These are phyloP conservation scores for Zasmidium citrigriseum DNA, from an alignment of 2,329 filamentous ascomycete genomes.

Conservation along the genomic window DNA sequence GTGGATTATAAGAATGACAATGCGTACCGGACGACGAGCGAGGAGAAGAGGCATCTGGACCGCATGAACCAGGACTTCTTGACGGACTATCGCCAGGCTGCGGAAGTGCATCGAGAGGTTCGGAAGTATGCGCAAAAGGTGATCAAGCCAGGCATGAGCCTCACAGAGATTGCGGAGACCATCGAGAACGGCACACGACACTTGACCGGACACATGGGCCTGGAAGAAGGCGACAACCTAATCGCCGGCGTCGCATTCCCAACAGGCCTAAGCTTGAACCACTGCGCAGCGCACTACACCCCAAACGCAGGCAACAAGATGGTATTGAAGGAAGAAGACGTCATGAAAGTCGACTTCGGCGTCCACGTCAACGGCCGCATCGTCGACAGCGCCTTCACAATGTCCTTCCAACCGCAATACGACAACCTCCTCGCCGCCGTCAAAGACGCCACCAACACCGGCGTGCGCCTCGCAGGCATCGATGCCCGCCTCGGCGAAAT, in stretches of 20 bases:
- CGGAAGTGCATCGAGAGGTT: slow-evolving; percentile 58
- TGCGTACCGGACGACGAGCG: slow-evolving; percentile 47
- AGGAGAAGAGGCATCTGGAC: slow-evolving; percentile 49
- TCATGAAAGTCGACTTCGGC: slow-evolving; percentile 81
- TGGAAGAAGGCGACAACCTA: slow-evolving; percentile 54
- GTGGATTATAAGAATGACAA: slow-evolving; percentile 49
- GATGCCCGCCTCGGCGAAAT: slow-evolving; percentile 58
- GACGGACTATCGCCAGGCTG: slow-evolving; percentile 57
- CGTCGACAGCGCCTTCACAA: slow-evolving; percentile 78
- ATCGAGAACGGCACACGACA: slow-evolving; percentile 58
- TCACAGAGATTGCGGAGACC: slow-evolving; percentile 53
- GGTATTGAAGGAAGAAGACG: slow-evolving; percentile 71
- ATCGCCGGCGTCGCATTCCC: slow-evolving; percentile 58
- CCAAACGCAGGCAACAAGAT: slow-evolving; percentile 65
- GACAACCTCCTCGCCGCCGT: slow-evolving; percentile 74
- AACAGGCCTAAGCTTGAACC: slow-evolving; percentile 56
- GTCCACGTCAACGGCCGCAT: slow-evolving; percentile 80
- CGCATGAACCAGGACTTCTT: slow-evolving; percentile 52
- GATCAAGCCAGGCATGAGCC: slow-evolving; percentile 52
- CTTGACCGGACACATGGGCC: slow-evolving; percentile 52
- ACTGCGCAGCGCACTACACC: slow-evolving; percentile 58
- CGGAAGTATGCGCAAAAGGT: slow-evolving; percentile 52
- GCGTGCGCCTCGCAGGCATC: slow-evolving; percentile 54
- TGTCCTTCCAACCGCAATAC: slow-evolving; percentile 73
- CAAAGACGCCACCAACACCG: slow-evolving; percentile 70